A percentile compares a stretch with the other conserved stretches of the same genome.
phyloP scores from a whole-genome alignment of 2,329 filamentous ascomycete species.

The Lasiodiplodia theobromae region DNA sequence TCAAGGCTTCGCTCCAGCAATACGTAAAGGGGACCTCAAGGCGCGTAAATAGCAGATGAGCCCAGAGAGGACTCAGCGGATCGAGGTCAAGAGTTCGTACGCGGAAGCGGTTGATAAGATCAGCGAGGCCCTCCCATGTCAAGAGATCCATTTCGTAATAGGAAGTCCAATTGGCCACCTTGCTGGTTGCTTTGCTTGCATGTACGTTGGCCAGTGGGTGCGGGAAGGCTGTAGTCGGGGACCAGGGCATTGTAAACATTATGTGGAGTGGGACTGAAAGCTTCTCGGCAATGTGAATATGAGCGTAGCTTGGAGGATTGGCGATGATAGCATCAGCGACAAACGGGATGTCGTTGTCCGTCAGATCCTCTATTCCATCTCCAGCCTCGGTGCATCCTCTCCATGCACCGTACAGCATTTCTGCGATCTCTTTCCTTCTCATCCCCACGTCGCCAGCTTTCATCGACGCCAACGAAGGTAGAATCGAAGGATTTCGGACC shows the following conservation, averaged over 20 bases:
- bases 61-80: constrained; percentile 78
- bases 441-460: constrained; percentile 75
- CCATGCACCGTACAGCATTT: constrained; percentile 87
- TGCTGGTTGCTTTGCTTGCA: constrained; percentile 72
- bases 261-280: constrained; percentile 77
- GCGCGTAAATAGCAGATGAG: constrained; percentile 73
- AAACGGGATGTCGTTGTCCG: constrained; percentile 63
- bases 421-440: constrained; percentile 73
- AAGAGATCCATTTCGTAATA: constrained; percentile 73
- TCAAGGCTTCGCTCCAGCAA: constrained; percentile 64
- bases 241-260: constrained; percentile 91
- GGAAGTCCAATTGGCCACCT: constrained; percentile 80
- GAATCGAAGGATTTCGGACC: constrained; percentile 82
- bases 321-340: constrained; percentile 84
- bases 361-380: not conserved
- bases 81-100: constrained; percentile 73
- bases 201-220: constrained; percentile 81
- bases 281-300: constrained; percentile 78
- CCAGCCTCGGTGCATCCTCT: constrained; percentile 70
- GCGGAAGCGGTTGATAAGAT: constrained; percentile 78
- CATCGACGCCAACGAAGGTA: constrained; percentile 75
- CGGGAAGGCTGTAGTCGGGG: constrained; percentile 75
- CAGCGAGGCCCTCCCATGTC: constrained; percentile 69
- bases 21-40: constrained; percentile 80
- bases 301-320: constrained; percentile 79